These are phyloP conservation scores for Diaporthe sp. DNA, from an alignment of 2,329 filamentous ascomycete genomes.

Conservation along the genomic window DNA sequence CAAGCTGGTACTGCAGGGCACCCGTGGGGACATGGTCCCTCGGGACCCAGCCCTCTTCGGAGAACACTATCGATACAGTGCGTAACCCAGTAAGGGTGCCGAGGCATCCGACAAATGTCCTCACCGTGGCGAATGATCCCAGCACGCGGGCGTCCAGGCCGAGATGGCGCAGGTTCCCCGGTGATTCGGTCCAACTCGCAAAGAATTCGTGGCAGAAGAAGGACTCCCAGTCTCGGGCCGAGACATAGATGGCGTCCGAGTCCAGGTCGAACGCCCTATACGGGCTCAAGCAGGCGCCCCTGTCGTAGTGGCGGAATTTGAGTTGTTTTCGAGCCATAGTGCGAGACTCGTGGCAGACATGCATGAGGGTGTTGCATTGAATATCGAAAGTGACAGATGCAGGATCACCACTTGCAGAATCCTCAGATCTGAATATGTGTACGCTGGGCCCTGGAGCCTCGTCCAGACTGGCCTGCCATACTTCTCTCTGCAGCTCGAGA, in stretches of 20 bases:
- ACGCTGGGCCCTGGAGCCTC: background rate
- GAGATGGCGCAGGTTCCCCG: background rate
- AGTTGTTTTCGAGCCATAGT: background rate
- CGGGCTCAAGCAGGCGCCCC: background rate
- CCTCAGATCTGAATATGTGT: background rate
- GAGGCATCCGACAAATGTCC: background rate
- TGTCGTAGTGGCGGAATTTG: background rate
- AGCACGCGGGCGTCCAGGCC: conserved; percentile 1
- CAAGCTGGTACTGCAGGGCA: background rate
- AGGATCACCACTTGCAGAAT: background rate
- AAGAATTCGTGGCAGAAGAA: background rate
- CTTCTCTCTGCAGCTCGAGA: conserved; percentile 16
- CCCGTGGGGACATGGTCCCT: background rate
- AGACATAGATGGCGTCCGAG: background rate
- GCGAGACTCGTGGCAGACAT: conserved; percentile 12
- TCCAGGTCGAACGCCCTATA: background rate
- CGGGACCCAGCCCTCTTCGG: background rate
- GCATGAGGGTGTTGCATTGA: background rate
- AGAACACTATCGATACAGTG: background rate
- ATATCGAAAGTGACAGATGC: background rate
- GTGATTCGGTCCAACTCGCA: background rate
- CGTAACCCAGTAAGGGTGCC: background rate
- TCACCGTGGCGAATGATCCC: background rate
- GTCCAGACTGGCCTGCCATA: conserved; percentile 4
- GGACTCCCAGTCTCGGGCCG: background rate